A percentile compares a stretch with the other conserved stretches of the same genome.
Conservation (phyloP, 2,329 filamentous ascomycete genomes). For the Xylariales sp. region DNA sequence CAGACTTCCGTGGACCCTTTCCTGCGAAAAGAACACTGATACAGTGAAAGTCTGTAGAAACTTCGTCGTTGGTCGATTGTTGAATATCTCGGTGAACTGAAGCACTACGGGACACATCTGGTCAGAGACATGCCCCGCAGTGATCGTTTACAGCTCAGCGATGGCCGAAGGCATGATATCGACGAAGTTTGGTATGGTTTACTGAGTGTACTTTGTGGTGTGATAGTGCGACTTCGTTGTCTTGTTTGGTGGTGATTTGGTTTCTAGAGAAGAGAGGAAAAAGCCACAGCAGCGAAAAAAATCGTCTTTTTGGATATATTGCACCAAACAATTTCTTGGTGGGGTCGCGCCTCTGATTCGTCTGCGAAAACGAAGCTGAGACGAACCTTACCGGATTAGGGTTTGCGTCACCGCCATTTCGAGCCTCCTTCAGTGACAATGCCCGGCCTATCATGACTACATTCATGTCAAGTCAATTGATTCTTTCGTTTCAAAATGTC, state of each 20-base stretch:
- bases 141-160: constrained; percentile 89
- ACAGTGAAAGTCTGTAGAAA: constrained; percentile 55
- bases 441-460: neutral
- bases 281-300: constrained; percentile 22
- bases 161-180: constrained; percentile 71
- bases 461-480: neutral
- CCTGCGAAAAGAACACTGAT: constrained; percentile 22
- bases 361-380: constrained; percentile 4
- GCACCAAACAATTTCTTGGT: constrained; percentile 23
- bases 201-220: constrained; percentile 24
- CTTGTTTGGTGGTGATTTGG: constrained; percentile 36
- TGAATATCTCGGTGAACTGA: constrained; percentile 75
- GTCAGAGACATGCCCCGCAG: constrained; percentile 63
- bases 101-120: constrained; percentile 69
- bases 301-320: constrained; percentile 20
- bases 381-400: constrained; percentile 8
- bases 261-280: constrained; percentile 29
- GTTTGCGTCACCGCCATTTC: constrained; percentile 12
- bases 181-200: constrained; percentile 56
- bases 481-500: neutral
- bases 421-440: constrained; percentile 1
- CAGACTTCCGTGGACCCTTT: constrained; percentile 24
- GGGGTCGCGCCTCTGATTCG: constrained; percentile 23
- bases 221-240: constrained; percentile 62
- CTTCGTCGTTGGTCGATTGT: constrained; percentile 61